Evolutionary conservation across 371 early-diverging fungal genomes (phyloP).

Genomic region (Nematocida sp.): DNA sequence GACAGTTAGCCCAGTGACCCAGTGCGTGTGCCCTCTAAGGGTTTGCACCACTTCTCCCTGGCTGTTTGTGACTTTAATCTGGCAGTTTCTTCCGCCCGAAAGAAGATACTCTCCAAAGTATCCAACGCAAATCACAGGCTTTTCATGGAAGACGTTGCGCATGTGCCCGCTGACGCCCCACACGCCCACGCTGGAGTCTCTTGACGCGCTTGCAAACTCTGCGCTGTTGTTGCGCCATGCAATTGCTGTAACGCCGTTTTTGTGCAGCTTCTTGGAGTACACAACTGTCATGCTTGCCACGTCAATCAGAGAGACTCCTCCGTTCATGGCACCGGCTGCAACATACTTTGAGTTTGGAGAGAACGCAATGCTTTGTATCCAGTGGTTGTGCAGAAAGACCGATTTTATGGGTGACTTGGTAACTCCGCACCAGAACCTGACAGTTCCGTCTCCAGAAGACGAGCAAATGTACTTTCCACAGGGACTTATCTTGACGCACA

Average conservation of each 20-base stretch:
- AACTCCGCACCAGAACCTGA: conserved; percentile 82
- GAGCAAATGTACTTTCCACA: conserved; percentile 73
- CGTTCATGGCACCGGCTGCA: conserved; percentile 80
- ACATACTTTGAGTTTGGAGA: conserved; percentile 68
- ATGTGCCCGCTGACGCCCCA: conserved; percentile 71
- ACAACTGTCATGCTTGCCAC: conserved; percentile 66
- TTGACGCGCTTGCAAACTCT: conserved; percentile 73
- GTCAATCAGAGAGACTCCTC: conserved; percentile 71
- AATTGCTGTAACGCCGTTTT: conserved; percentile 76
- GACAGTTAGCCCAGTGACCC: conserved; percentile 26
- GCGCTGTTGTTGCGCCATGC: conserved; percentile 69
- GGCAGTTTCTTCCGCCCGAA: conserved; percentile 34
- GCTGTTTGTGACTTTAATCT: conserved; percentile 18
- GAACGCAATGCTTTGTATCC: conserved; percentile 80
- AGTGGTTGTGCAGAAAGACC: conserved; percentile 67
- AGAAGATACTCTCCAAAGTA: conserved; percentile 50
- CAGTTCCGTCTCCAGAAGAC: conserved; percentile 84
- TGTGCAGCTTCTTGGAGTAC: conserved; percentile 74
- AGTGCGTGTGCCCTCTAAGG: conserved; percentile 22
- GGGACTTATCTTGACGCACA: conserved; percentile 74
- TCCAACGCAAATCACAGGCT: conserved; percentile 31
- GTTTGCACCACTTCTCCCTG: conserved; percentile 5
- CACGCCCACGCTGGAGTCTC: conserved; percentile 82
- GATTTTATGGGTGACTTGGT: conserved; percentile 71
- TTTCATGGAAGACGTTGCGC: conserved; percentile 40